phyloP scores from a whole-genome alignment of 2,329 filamentous ascomycete species.

The Verticillium tricorpus region DNA sequence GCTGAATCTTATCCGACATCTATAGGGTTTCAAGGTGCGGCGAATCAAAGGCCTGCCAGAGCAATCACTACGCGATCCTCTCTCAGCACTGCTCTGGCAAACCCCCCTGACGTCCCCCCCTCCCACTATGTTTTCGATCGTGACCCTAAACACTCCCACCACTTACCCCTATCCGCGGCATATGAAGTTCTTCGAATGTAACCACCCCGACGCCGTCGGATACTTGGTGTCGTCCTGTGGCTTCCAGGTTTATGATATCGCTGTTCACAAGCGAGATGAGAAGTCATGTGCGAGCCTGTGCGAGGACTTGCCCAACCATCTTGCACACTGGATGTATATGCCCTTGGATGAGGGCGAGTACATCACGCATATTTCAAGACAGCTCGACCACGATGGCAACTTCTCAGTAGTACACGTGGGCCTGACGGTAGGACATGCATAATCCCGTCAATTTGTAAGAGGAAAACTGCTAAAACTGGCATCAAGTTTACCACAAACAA shows the following conservation, averaged over 20 bases:
- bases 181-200: background rate
- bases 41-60: background rate
- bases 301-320: background rate
- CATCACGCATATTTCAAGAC: slow-evolving; percentile 1
- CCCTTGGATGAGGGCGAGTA: slow-evolving; percentile 1
- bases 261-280: background rate
- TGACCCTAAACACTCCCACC: background rate
- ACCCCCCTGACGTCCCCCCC: background rate
- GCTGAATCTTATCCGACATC: background rate
- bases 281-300: background rate
- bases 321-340: background rate
- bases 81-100: background rate
- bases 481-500: background rate
- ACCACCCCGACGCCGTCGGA: background rate
- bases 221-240: background rate
- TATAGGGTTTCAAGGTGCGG: background rate
- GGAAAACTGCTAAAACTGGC: background rate
- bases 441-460: background rate
- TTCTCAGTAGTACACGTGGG: background rate
- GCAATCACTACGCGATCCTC: background rate
- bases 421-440: too few species aligned
- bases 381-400: background rate
- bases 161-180: background rate
- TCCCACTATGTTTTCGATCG: background rate
- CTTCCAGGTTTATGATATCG: background rate